Base-by-base conservation (phyloP, 495 filamentous ascomycete genomes). In the Hyaloscypha variabilis region DNA sequence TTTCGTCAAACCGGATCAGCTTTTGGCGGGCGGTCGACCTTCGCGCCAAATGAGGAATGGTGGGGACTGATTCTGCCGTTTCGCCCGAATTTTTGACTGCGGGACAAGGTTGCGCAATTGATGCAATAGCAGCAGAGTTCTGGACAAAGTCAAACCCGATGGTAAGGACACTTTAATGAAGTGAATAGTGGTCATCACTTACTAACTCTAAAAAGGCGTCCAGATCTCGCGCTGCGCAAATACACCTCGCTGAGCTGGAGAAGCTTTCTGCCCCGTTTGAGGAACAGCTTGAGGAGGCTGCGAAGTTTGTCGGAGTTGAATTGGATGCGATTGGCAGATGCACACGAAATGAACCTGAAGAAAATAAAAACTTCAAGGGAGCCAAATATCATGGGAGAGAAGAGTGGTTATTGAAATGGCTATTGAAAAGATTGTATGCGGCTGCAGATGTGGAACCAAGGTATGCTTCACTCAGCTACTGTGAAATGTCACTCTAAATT, bases 321-420 rank as follows among this genome's bases (percentile, higher is more conserved):
- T 42, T 70, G 26, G 24, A 64, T 10, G 29, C 23, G 24, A 42
- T 74, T 60, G 49, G 34, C 17, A 68, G 65, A 60, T 75, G 8
- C 74, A 74, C 56, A 71, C 79, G 62, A 71, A 75, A 13, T 68
- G 75, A 23, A 76, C 72, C 60, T 71, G 75, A 68, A 69, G 70
- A 58, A 74, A 70, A 68, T 67, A 61, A 63, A 73, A 50, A 46
- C 70, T 30, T 65, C 70, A 60, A 66, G 58, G 26, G 62, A 21
- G 21, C 60, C 26, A 30, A 57, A 6, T 69, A 58, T 23, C 67
- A 71, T 67, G 67, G 80, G 24, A 83, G 87, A 74, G 83, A 87
- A 67, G 87, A 90, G 74, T 91, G 87, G 87, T 78, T 88, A 8
- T 72, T 90, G 26, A 79, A 83, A 67, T 92, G 89, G 89, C 72